Base-by-base conservation (phyloP, 2,329 filamentous ascomycete species). In the Neospermospora avenae region DNA sequence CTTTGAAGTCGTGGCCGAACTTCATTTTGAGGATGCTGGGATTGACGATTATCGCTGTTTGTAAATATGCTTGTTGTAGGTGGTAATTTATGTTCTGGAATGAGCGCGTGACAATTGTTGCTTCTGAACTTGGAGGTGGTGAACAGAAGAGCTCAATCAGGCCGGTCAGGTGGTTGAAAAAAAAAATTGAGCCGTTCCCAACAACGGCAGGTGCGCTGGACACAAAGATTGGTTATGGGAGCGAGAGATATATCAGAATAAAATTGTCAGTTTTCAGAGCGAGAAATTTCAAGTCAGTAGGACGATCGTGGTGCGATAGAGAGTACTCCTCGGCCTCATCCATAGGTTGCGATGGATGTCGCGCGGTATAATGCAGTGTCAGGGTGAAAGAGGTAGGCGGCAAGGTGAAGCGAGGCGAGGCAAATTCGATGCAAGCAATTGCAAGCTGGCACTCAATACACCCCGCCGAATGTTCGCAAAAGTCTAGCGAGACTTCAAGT, bases 1-100 rank as follows among this genome's bases (percentile, higher is more conserved):
- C 83, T 71, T 87, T 85, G 73, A 91, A 95, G 70, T 87, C 83
- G 72, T 89, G 89, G 28, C 87, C 90, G 75, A 96, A 96, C 80
- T 96, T 96, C 91, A 96, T 96, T 57, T 48, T 67, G 44, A 28
- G 8, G 35, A n/a, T 42, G 24, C 31, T 35, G 45, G 14, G 18
- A 18, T 51, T 7, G 18, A 18, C 11, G n/a, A 4, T 42, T 51
- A 51, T 51, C 28, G 31, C 18, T 37, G 16, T 51, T 51, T 34
- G 28, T 37, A 51, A 37, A 18, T 51, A 11, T 22, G 35, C 14
- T 51, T 51, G 28, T 51, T 35, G 8, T 51, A n/a, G 11, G 11
- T n/a, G 11, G 13, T 39, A 39, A 13, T 14, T 4, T 42, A 42
- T 20, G 13, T 3, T 22, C 13, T 11, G 24, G n/a, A 46, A 39